Evolutionary conservation across 2,329 filamentous ascomycete species (phyloP), one percentile per base, ranked within the genome.

Genomic region (Calonectria crousiana): DNA sequence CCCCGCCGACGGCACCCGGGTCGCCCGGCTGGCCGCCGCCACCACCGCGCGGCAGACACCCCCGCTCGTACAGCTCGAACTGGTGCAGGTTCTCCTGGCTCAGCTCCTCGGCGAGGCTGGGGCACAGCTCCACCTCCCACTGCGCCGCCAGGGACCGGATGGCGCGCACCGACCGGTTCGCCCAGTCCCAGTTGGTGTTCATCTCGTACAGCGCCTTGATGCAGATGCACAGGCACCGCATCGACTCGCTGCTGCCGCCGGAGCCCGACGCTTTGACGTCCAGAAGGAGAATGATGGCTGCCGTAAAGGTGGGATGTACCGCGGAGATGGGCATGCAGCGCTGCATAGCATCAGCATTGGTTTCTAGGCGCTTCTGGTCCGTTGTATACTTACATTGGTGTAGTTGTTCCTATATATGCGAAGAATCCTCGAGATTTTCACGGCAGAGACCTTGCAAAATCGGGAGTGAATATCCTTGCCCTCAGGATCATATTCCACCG

Each of bases 181-280:
- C 76, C 75, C 76, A 77, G 16, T 77, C 75, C 76, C 76, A 77
- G 14, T 74, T 77, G 1, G 73, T 44, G 2, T 77, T 77, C 75
- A 77, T 77, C 51, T 76, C 76, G 10, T 77, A 77, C 0, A 77
- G 71, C 0, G 73, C 53, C 6, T 70, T 77, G 3, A 77, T 67
- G 16, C 76, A 77, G 18, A 75, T 72, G 8, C 36, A 36, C 5
- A 77, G 71, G 26, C 69, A 76, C 13, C 76, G 66, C 71, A 76
- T 71, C 0, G 75, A 72, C 32, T 77, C 76, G 0, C 49, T 72
- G 26, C 67, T 67, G 0, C 32, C 66, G 3, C 20, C 10, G 0
- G 70, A 38, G 20, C 62, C 53, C 6, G 52, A 10, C 1, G 71
- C 60, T 1, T 76, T 77, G 6, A 77, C 58, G 34, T 77, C 70